A percentile compares a stretch with the other conserved stretches of the same genome.
Conservation (phyloP, 768 basidiomycete species). For the Boletales sp. region DNA sequence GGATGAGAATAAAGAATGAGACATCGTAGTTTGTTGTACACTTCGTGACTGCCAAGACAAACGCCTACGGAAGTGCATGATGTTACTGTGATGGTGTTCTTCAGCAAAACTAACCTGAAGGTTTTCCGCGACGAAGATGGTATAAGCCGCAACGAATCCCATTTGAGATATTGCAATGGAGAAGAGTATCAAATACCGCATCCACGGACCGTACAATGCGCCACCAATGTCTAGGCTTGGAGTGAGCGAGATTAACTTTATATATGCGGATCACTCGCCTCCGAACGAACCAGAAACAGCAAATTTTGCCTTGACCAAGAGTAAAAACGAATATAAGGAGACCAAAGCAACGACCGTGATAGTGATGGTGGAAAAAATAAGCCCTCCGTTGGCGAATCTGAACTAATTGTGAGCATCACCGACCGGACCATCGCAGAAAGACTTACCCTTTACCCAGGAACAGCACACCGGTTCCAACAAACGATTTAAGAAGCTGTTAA, state of each 20-base stretch:
- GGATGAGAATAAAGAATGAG: conserved; percentile 77
- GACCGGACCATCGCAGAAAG: background rate
- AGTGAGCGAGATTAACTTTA: conserved; percentile 5
- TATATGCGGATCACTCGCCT: conserved; percentile 44
- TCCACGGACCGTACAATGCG: conserved; percentile 83
- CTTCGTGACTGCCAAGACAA: conserved; percentile 76
- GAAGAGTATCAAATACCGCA: conserved; percentile 84
- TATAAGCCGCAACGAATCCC: conserved; percentile 88
- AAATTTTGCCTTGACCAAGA: conserved; percentile 84
- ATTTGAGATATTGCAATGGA: conserved; percentile 89
- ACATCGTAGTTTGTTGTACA: conserved; percentile 67
- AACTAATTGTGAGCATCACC: conserved; percentile 3
- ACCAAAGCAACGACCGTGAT: conserved; percentile 80
- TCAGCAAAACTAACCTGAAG: conserved; percentile 44
- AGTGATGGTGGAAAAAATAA: conserved; percentile 80
- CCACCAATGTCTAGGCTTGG: conserved; percentile 81
- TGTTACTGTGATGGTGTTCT: background rate
- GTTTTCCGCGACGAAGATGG: conserved; percentile 94
- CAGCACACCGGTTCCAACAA: conserved; percentile 92
- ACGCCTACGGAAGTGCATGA: conserved; percentile 50
- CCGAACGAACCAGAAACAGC: conserved; percentile 92
- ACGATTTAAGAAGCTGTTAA: conserved; percentile 79
- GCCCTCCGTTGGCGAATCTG: conserved; percentile 93
- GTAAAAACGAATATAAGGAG: conserved; percentile 90
- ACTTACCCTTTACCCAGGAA: conserved; percentile 90